Evolutionary conservation across 1,284 basidiomycete species (phyloP), one percentile per base, ranked within the genome.

Genomic region (Trametes sp.): DNA sequence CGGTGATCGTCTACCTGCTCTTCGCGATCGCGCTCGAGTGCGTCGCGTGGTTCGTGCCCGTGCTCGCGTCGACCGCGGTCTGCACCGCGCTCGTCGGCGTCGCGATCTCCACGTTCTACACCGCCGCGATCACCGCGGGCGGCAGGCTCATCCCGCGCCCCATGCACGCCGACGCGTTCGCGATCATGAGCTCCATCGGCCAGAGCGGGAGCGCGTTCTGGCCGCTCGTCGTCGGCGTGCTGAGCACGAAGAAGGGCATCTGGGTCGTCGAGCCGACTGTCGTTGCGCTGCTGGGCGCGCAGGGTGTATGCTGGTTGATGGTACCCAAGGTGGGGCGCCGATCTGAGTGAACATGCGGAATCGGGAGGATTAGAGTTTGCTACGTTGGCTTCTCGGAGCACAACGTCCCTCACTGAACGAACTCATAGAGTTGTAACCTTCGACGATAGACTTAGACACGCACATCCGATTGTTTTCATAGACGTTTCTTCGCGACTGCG

Each of bases 201-300:
- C 74, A 77, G 63, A 75, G 72, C 63, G 75, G 75, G 8, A 76
- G 75, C 60, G 75, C 75, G 31, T 69, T 76, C 45, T 77, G 75
- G 72, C 74, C 75, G 45, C 68, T 77, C 52, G 62, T 77, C n/a
- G 67, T 74, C 45, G 75, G 74, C 42, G 48, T 76, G n/a, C 73
- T 76, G 64, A 76, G 74, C 61, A 75, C 73, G 45, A 74, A 73
- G 62, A 72, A 70, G 38, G 75, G 74, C 2, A 75, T 77, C 13
- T 77, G 74, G 74, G 72, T 75, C 24, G 73, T 76, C 14, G 72
- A 74, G 62, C 73, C 72, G 11, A 74, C 72, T 0, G 73, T 72
- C 0, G 66, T 73, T 2, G 71, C 73, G 2, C 59, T 74, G 33
- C 62, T 75, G 11, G 73, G 72, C 13, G 72, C 71, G 16, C 72